These are phyloP conservation scores for Globisporangium nodosum DNA, from an alignment of 352 stramenopile genomes.

Conservation along the genomic window DNA sequence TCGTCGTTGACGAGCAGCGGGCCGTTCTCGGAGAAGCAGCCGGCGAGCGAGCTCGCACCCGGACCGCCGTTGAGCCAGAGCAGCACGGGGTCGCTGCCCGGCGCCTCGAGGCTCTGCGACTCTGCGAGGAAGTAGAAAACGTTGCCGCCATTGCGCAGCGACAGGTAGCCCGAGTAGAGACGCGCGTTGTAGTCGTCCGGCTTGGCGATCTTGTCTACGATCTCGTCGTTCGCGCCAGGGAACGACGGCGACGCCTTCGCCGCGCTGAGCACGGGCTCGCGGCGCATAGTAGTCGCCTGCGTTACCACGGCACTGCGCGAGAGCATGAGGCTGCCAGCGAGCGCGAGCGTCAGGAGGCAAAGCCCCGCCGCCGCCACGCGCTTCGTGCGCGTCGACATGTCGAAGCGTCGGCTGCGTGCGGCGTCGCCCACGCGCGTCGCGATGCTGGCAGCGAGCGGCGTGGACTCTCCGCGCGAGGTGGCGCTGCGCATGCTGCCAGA, in stretches of 20 bases:
- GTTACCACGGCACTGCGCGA: constrained; percentile 2
- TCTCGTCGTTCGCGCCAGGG: constrained; percentile 37
- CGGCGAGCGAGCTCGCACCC: constrained; percentile 47
- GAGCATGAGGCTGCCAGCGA: constrained; percentile 12
- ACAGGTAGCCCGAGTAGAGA: constrained; percentile 59
- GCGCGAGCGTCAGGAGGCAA: constrained; percentile 14
- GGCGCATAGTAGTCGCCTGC: neutral
- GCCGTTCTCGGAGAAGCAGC: constrained; percentile 66
- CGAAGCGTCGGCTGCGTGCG: neutral
- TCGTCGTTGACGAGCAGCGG: constrained; percentile 58
- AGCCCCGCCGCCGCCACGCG: constrained; percentile 11
- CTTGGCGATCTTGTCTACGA: constrained; percentile 34
- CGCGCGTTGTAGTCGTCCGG: constrained; percentile 41
- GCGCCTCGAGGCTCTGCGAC: constrained; percentile 35
- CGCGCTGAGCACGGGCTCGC: constrained; percentile 4
- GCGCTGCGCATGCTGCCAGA: no score
- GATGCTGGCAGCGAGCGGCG: constrained; percentile 27
- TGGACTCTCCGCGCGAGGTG: constrained; percentile 24
- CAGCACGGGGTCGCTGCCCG: constrained; percentile 40
- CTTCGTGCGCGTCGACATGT: constrained; percentile 14
- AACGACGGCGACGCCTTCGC: constrained; percentile 14
- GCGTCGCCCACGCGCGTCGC: constrained; percentile 4
- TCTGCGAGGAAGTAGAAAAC: constrained; percentile 68
- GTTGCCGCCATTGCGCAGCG: constrained; percentile 42
- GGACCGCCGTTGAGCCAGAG: constrained; percentile 72